Evolutionary conservation across 768 basidiomycete species (phyloP).

Genomic region (Kwoniella botswanensis): DNA sequence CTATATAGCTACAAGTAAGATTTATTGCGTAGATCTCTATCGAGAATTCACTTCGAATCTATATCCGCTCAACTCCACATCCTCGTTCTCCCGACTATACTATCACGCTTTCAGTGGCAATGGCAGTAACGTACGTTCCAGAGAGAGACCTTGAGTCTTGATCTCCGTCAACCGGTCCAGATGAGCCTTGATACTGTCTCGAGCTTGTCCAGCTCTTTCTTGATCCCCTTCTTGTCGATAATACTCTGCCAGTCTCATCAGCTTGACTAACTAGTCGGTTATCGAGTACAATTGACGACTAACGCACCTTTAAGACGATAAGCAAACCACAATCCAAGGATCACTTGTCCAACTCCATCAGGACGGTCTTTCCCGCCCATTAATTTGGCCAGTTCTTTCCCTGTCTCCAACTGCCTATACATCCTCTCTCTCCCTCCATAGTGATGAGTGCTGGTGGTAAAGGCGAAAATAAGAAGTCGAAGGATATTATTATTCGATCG

Average conservation of each 20-base stretch:
- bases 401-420: slow-evolving; percentile 45
- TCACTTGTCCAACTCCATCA: slow-evolving; percentile 45
- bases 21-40: background rate
- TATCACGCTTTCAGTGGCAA: background rate
- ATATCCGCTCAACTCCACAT: background rate
- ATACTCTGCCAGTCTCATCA: slow-evolving; percentile 20
- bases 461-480: slow-evolving; percentile 45
- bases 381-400: slow-evolving; percentile 34
- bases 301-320: slow-evolving; percentile 41
- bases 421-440: slow-evolving; percentile 38
- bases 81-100: background rate
- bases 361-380: slow-evolving; percentile 44
- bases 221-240: slow-evolving; percentile 28
- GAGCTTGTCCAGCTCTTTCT: slow-evolving; percentile 11
- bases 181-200: slow-evolving; percentile 12
- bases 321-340: slow-evolving; percentile 46
- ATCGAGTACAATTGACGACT: background rate
- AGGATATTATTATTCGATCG: slow-evolving; percentile 40
- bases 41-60: background rate
- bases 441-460: slow-evolving; percentile 43
- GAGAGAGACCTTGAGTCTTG: background rate
- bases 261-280: background rate
- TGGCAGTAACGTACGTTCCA: background rate
- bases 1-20: background rate
- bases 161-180: slow-evolving; percentile 11